phyloP scores from a whole-genome alignment of 148 eudicot genomes.

The Polygonum aviculare region DNA sequence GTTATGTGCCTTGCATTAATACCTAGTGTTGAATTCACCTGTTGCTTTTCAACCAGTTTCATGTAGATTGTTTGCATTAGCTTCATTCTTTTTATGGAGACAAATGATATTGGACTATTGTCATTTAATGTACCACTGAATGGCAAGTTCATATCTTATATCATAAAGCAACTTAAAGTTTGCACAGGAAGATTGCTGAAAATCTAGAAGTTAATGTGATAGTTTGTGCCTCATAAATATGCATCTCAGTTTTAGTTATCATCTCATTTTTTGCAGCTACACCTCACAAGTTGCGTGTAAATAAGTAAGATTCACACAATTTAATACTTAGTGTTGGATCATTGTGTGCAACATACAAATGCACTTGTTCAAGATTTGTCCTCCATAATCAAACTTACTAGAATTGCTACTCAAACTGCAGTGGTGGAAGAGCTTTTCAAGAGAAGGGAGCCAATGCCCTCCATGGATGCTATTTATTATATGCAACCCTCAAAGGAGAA shows the following conservation, averaged over 20 bases:
- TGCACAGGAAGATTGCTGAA: no score
- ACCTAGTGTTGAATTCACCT: neutral
- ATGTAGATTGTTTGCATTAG: neutral
- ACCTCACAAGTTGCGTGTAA: no score
- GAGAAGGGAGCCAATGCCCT: conserved; percentile 94
- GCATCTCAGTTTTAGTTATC: no score
- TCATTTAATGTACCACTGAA: no score
- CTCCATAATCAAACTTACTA: neutral
- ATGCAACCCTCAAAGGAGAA: conserved; percentile 94
- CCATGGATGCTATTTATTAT: conserved; percentile 92
- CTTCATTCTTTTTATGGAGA: no score
- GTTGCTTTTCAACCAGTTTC: neutral
- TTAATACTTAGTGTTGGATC: neutral
- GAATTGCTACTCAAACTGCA: conserved; percentile 18
- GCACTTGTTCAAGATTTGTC: neutral
- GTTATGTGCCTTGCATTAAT: neutral
- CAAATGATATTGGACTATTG: no score
- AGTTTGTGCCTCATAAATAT: no score
- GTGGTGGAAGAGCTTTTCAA: conserved; percentile 99
- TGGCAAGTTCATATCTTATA: no score
- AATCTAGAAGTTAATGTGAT: no score
- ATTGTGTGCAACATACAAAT: neutral
- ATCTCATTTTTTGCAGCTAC: no score
- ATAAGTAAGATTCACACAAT: no score
- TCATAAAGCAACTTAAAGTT: no score